Evolutionary conservation across 106 monocot genomes (phyloP).

Genomic region (Dioscorea dumetorum): DNA sequence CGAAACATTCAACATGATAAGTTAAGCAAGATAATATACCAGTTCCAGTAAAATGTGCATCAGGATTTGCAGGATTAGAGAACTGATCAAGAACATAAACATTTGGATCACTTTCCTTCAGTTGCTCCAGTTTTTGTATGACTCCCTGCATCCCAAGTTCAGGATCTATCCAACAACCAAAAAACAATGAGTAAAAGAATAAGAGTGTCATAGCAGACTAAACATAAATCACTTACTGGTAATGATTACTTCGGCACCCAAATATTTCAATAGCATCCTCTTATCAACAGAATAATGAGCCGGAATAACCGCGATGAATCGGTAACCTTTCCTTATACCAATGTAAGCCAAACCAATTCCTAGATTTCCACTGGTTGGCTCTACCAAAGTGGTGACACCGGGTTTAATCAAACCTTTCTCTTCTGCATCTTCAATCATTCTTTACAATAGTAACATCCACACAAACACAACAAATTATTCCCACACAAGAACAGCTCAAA

Average conservation of each 20-base stretch:
- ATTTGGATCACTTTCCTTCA: constrained; percentile 44
- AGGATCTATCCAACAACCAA: constrained; percentile 32
- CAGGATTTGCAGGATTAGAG: constrained; percentile 66
- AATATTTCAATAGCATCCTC: constrained; percentile 50
- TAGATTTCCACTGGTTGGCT: constrained; percentile 76
- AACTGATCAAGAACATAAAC: constrained; percentile 65
- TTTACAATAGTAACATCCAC: background rate
- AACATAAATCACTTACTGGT: constrained; percentile 38
- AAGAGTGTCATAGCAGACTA: background rate
- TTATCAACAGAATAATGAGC: constrained; percentile 54
- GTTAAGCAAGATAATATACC: constrained; percentile 13
- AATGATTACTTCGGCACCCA: constrained; percentile 64
- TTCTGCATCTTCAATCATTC: constrained; percentile 95
- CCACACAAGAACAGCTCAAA: background rate
- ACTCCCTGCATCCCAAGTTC: constrained; percentile 54
- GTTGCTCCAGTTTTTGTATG: constrained; percentile 29
- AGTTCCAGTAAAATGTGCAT: constrained; percentile 76
- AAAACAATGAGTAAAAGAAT: background rate
- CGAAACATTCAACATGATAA: no score
- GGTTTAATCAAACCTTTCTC: constrained; percentile 71
- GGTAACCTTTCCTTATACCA: constrained; percentile 68
- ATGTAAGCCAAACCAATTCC: constrained; percentile 58
- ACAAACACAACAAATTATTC: no score
- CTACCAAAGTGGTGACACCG: constrained; percentile 58
- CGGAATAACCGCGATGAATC: constrained; percentile 66